Evolutionary conservation across 1,139 yeast genomes (phyloP).

Genomic region (Martiniozyma asiatica): DNA sequence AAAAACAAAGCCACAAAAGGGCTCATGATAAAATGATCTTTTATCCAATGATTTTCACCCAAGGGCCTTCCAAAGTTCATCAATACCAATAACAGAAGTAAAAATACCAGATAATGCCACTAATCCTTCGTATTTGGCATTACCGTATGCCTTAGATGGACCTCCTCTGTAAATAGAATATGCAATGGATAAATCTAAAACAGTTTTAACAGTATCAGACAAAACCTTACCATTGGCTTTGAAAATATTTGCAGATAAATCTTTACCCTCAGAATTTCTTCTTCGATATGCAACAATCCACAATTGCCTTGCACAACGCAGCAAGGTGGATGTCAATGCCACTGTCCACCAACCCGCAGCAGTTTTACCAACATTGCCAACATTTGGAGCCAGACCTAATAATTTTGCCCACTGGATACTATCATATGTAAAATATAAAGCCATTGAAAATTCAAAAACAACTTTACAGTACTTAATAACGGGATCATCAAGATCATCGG

Average conservation of each 20-base stretch:
- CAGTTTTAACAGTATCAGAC: slow-evolving; percentile 69
- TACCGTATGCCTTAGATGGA: slow-evolving; percentile 45
- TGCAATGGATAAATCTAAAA: slow-evolving; percentile 67
- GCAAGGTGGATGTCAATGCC: slow-evolving; percentile 38
- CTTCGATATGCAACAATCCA: slow-evolving; percentile 8
- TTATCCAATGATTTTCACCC: too few relatives aligned
- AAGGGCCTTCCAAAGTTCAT: slow-evolving; percentile 49
- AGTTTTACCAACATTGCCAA: slow-evolving; percentile 25
- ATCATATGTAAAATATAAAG: slow-evolving; percentile 67
- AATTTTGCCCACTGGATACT: slow-evolving; percentile 56
- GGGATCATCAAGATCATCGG: slow-evolving; percentile 62
- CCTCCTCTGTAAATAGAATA: slow-evolving; percentile 53
- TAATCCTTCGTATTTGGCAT: too few relatives aligned
- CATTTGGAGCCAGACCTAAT: slow-evolving; percentile 22
- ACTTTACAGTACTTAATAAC: slow-evolving; percentile 43
- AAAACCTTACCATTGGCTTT: slow-evolving; percentile 33
- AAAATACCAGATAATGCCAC: slow-evolving; percentile 78
- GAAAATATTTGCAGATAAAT: too few relatives aligned
- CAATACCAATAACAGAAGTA: slow-evolving; percentile 69
- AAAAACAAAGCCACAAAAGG: too few relatives aligned
- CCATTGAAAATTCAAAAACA: slow-evolving; percentile 59
- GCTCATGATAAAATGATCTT: too few relatives aligned
- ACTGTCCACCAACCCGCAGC: slow-evolving; percentile 67
- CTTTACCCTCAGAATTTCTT: slow-evolving; percentile 8
- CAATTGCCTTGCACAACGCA: slow-evolving; percentile 20